These are phyloP conservation scores for Aphanomyces cochlioides DNA, from an alignment of 352 stramenopile species.

Conservation along the genomic window DNA sequence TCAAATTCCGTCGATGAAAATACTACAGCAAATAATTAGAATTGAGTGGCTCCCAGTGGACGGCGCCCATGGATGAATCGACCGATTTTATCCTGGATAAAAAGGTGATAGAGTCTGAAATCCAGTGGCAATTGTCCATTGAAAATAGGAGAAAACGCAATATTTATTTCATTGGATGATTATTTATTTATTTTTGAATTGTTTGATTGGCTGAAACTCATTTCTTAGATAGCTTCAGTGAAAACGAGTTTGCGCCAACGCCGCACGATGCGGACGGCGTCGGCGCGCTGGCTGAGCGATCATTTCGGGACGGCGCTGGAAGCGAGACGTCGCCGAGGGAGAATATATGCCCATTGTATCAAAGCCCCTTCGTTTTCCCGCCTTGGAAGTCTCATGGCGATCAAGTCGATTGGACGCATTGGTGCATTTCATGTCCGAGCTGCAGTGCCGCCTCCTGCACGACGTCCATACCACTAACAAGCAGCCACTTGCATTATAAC, in stretches of 20 bases:
- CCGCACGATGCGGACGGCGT: background rate
- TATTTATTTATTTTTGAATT: background rate
- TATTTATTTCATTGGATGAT: background rate
- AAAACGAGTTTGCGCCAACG: background rate
- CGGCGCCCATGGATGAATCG: no score
- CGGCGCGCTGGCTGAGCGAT: background rate
- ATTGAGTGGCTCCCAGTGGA: no score
- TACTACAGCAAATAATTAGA: no score
- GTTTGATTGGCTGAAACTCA: constrained; percentile 2
- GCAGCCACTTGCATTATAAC: background rate
- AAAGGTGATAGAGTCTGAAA: no score
- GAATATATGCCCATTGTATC: background rate
- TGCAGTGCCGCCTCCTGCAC: background rate
- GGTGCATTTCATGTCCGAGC: background rate
- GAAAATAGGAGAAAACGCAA: no score
- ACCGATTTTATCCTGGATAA: no score
- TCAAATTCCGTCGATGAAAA: no score
- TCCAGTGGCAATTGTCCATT: no score
- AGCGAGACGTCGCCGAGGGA: background rate
- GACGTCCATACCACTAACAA: background rate
- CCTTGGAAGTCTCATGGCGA: background rate
- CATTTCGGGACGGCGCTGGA: background rate
- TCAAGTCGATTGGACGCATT: background rate
- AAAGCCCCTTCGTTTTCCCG: background rate
- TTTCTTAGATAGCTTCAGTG: no score